Evolutionary conservation across 352 stramenopile species (phyloP).

Genomic region (Pythium sp.): DNA sequence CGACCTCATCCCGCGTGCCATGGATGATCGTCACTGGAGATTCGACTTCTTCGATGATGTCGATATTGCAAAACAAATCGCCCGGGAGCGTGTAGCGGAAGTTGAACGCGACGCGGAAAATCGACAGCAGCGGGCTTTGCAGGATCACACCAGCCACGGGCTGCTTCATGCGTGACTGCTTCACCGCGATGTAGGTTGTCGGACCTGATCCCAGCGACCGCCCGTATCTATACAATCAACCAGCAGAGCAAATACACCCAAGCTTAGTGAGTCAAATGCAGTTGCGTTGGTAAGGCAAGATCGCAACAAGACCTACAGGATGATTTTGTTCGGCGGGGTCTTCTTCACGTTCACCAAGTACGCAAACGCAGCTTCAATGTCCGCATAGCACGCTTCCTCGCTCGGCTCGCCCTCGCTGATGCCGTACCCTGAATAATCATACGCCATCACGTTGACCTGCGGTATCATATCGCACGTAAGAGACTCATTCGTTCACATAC

Average conservation of each 20-base stretch:
- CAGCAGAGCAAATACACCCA: neutral
- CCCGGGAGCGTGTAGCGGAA: conserved; percentile 97
- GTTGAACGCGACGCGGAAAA: conserved; percentile 98
- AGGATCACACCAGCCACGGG: conserved; percentile 95
- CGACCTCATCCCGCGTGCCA: conserved; percentile 97
- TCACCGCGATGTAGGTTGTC: conserved; percentile 95
- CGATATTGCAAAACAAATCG: conserved; percentile 98
- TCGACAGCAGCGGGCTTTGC: conserved; percentile 94
- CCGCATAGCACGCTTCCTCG: conserved; percentile 94
- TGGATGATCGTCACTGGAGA: conserved; percentile 98
- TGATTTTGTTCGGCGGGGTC: conserved; percentile 90
- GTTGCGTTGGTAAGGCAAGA: neutral
- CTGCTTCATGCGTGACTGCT: conserved; percentile 87
- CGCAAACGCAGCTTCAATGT: conserved; percentile 94
- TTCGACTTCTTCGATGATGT: conserved; percentile 86
- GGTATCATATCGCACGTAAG: neutral
- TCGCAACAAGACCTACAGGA: conserved; percentile 83
- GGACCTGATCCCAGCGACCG: conserved; percentile 92
- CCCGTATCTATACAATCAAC: conserved; percentile 60
- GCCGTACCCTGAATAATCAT: conserved; percentile 98
- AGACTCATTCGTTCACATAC: too few relatives aligned
- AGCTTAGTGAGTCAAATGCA: neutral
- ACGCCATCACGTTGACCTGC: conserved; percentile 87
- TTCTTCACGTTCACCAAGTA: conserved; percentile 94
- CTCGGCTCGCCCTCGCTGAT: conserved; percentile 91